These are phyloP conservation scores for Epichloe elymi DNA, from an alignment of 2,329 filamentous ascomycete species.

Conservation along the genomic window DNA sequence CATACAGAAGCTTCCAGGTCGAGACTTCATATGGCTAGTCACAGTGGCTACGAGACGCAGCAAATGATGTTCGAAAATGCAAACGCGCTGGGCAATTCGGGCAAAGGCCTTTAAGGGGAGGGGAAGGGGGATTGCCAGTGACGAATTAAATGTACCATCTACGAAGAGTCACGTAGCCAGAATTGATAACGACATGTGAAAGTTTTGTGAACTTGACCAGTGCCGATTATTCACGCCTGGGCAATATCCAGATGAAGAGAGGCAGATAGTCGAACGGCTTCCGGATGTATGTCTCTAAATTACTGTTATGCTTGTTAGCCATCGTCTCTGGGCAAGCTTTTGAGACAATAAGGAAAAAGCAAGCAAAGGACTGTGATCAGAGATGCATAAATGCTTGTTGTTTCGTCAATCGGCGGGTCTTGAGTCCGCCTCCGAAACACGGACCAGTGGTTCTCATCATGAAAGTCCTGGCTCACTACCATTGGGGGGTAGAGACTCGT, in stretches of 20 bases:
- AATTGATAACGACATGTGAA: too few relatives aligned
- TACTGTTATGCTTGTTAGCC: too few relatives aligned
- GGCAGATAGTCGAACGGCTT: not conserved
- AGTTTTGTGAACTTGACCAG: too few relatives aligned
- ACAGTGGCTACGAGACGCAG: not conserved
- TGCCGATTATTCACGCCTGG: not conserved
- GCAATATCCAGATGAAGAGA: not conserved
- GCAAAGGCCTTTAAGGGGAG: too few relatives aligned
- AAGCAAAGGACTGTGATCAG: slow-evolving; percentile 35
- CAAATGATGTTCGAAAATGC: not conserved
- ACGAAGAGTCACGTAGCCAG: not conserved
- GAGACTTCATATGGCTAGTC: too few relatives aligned
- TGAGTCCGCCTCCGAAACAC: slow-evolving; percentile 90
- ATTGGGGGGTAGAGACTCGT: not conserved
- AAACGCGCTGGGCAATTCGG: too few relatives aligned
- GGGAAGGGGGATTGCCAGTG: too few relatives aligned
- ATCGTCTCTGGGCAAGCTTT: not conserved
- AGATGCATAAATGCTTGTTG: slow-evolving; percentile 61
- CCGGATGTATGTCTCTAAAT: too few relatives aligned
- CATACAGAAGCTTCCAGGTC: too few relatives aligned
- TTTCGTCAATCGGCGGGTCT: slow-evolving; percentile 77
- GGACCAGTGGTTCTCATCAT: slow-evolving; percentile 85
- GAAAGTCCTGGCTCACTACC: slow-evolving; percentile 5
- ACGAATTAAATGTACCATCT: not conserved
- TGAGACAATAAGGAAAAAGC: not conserved